These are phyloP conservation scores for Cupressus sempervirens DNA, from an alignment of 75 land plant genomes.

Conservation along the genomic window DNA sequence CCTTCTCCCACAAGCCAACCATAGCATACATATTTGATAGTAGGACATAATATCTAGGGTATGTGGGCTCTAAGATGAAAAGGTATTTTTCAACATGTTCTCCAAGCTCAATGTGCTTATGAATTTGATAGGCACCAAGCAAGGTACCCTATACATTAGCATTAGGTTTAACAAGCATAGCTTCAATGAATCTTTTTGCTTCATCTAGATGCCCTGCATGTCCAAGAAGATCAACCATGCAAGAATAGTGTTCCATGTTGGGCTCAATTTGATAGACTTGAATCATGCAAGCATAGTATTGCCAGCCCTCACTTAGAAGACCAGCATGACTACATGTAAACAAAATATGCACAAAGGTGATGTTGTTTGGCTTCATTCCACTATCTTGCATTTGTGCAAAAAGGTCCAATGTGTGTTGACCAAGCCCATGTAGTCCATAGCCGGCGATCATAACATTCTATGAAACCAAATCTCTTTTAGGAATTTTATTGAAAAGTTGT, in stretches of 20 bases:
- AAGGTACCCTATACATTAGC: slow-evolving; percentile 13
- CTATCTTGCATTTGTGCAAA: slow-evolving; percentile 18
- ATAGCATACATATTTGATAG: slow-evolving; percentile 21
- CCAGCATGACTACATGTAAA: slow-evolving; percentile 17
- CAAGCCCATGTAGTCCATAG: slow-evolving; percentile 10
- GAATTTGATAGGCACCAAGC: slow-evolving; percentile 20
- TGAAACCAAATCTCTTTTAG: slow-evolving; percentile 13
- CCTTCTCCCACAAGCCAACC: slow-evolving; percentile 19
- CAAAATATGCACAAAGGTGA: slow-evolving; percentile 13
- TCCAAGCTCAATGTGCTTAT: slow-evolving; percentile 2
- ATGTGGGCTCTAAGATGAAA: slow-evolving; percentile 16
- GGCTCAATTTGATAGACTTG: not conserved
- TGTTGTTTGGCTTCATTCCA: slow-evolving; percentile 12
- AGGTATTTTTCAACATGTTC: slow-evolving; percentile 10
- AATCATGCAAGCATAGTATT: slow-evolving; percentile 10
- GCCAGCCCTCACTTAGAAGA: slow-evolving; percentile 12
- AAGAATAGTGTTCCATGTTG: slow-evolving; percentile 10
- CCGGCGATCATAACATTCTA: slow-evolving; percentile 20
- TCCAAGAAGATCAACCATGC: slow-evolving; percentile 7
- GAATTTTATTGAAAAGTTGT: slow-evolving; percentile 12
- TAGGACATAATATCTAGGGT: slow-evolving; percentile 16
- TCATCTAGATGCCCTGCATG: slow-evolving; percentile 15
- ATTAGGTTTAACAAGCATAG: not conserved
- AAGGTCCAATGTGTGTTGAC: slow-evolving; percentile 11
- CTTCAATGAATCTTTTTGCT: slow-evolving; percentile 1